A percentile compares a stretch with the other conserved stretches of the same genome.
Evolutionary conservation across 1,284 basidiomycete genomes (phyloP).

Genomic region (Pseudozyma hubeiensis): DNA sequence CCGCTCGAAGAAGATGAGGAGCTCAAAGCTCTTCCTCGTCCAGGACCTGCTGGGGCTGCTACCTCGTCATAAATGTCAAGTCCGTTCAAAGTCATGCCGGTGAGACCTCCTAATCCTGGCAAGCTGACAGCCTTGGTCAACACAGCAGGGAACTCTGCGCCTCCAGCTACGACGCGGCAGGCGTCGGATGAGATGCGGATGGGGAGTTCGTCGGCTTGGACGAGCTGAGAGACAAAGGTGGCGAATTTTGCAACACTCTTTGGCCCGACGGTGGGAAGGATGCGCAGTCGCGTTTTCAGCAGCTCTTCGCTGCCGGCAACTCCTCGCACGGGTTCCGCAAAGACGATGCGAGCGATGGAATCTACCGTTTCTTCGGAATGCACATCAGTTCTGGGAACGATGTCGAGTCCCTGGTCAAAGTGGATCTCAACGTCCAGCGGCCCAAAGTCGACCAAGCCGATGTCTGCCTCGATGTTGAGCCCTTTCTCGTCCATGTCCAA

Average conservation of each 20-base stretch:
- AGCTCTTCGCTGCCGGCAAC: conserved; percentile 31
- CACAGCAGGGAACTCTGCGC: conserved; percentile 47
- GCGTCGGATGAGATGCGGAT: conserved; percentile 38
- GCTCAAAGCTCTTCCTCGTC: conserved; percentile 34
- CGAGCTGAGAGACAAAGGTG: conserved; percentile 46
- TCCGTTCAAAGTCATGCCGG: conserved; percentile 32
- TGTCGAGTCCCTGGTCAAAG: conserved; percentile 44
- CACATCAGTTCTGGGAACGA: conserved; percentile 5
- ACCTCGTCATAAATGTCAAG: conserved; percentile 58
- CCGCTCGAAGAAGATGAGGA: conserved; percentile 40
- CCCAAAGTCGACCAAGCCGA: conserved; percentile 54
- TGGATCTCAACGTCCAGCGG: conserved; percentile 51
- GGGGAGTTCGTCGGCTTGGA: conserved; percentile 27
- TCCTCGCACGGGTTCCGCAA: conserved; percentile 43
- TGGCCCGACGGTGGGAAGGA: conserved; percentile 27
- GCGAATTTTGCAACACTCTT: conserved; percentile 45
- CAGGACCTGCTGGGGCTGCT: conserved; percentile 38
- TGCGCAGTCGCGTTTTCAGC: conserved; percentile 35
- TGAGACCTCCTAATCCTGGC: conserved; percentile 53
- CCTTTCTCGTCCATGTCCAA: conserved; percentile 56
- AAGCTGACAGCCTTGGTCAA: conserved; percentile 50
- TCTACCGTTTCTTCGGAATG: conserved; percentile 7
- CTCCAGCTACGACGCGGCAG: conserved; percentile 46
- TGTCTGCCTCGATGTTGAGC: conserved; percentile 45
- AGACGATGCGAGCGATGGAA: conserved; percentile 34